phyloP scores from a whole-genome alignment of 2,329 filamentous ascomycete genomes.

The Alternaria sp. region DNA sequence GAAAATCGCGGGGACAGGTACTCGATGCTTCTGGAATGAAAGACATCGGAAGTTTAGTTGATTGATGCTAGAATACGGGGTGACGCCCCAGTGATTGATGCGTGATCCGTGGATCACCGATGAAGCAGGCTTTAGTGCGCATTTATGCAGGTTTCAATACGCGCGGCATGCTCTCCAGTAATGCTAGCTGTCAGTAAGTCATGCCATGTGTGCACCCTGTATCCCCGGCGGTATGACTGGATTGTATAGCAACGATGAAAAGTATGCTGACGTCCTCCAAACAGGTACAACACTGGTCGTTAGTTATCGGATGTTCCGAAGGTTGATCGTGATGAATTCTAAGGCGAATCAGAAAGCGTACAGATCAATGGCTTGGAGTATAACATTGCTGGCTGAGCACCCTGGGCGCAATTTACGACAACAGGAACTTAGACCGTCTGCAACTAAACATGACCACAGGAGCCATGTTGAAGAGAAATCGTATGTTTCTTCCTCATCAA shows the following conservation, averaged over 20 bases:
- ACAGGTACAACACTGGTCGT: neutral
- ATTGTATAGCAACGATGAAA: neutral
- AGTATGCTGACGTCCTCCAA: neutral
- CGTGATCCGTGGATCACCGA: conserved; percentile 3
- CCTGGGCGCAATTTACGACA: neutral
- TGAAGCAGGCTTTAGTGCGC: neutral
- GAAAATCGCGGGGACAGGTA: neutral
- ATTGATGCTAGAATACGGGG: neutral
- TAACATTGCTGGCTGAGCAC: neutral
- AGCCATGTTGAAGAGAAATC: neutral
- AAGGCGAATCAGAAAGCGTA: neutral
- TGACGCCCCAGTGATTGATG: neutral
- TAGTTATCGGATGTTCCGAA: neutral
- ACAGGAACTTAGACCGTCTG: neutral
- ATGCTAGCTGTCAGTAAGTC: neutral
- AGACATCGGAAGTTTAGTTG: neutral
- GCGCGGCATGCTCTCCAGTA: neutral
- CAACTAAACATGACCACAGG: neutral
- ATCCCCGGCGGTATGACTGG: neutral
- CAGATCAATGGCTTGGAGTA: neutral
- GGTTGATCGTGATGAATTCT: neutral
- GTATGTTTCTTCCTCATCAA: neutral
- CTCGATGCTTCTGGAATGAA: neutral
- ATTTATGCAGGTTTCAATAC: neutral
- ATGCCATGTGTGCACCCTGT: neutral